Evolutionary conservation across 306 rosid genomes (phyloP).

Genomic region (Quercus aquifolioides): DNA sequence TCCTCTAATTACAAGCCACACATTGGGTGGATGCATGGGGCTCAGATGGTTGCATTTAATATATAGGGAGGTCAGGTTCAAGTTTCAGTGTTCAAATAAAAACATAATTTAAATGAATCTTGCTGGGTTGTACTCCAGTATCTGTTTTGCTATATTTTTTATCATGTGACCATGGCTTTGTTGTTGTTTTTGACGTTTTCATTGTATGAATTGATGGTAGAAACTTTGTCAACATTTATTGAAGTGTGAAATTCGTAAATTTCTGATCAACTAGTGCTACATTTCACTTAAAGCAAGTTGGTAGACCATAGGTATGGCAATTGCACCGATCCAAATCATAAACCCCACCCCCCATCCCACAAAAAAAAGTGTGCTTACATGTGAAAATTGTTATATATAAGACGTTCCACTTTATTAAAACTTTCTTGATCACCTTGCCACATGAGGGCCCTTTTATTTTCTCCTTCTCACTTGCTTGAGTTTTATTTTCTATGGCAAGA

Average conservation of each 20-base stretch:
- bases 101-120: constrained; percentile 1
- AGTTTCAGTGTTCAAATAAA: constrained; percentile 8
- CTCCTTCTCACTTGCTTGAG: not conserved
- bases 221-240: too few species aligned
- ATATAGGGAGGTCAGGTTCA: constrained; percentile 69
- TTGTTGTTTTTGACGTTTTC: too few species aligned
- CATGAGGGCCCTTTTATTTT: not conserved
- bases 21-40: constrained; percentile 89
- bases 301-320: too few species aligned
- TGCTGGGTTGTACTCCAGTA: not conserved
- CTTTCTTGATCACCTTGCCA: not conserved
- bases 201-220: too few species aligned
- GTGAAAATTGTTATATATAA: not conserved
- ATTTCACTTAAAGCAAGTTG: too few species aligned
- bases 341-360: too few species aligned
- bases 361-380: not conserved
- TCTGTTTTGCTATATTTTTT: not conserved
- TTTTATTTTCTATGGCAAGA: not conserved
- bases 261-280: too few species aligned
- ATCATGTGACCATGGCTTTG: not conserved
- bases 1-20: constrained; percentile 80
- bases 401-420: not conserved
- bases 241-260: too few species aligned
- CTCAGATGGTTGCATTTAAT: constrained; percentile 92
- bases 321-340: too few species aligned